A percentile compares a stretch with the other conserved stretches of the same genome.
Conservation (phyloP, 768 basidiomycete species). For the Suillus sp. region DNA sequence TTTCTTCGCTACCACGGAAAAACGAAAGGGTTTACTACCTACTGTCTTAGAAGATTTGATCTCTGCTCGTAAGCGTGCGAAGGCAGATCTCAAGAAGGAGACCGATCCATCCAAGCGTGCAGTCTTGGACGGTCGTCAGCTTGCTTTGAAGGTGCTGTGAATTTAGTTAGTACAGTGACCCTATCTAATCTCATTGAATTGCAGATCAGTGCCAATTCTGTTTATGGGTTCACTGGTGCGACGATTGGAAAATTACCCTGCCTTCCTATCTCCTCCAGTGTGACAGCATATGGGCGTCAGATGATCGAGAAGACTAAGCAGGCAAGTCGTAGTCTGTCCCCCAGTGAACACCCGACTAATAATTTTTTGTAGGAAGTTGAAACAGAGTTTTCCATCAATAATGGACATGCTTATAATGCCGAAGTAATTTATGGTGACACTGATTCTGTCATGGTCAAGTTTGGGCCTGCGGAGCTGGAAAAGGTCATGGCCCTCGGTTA, state of each 20-base stretch:
- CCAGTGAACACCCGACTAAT: slow-evolving; percentile 7
- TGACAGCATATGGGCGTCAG: slow-evolving; percentile 94
- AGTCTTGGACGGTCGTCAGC: slow-evolving; percentile 94
- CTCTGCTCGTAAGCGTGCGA: slow-evolving; percentile 90
- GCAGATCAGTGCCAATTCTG: slow-evolving; percentile 97
- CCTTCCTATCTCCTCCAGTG: slow-evolving; percentile 92
- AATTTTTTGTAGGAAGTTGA: slow-evolving; percentile 72
- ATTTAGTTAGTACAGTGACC: not conserved
- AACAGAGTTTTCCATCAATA: slow-evolving; percentile 78
- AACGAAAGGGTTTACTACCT: slow-evolving; percentile 87
- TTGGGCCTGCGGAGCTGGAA: slow-evolving; percentile 85
- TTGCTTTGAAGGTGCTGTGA: slow-evolving; percentile 81
- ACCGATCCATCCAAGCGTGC: slow-evolving; percentile 97
- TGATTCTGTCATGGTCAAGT: slow-evolving; percentile 98
- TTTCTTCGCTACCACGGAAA: slow-evolving; percentile 72
- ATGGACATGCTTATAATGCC: slow-evolving; percentile 85
- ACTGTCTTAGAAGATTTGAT: slow-evolving; percentile 93
- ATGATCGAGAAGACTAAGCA: slow-evolving; percentile 99
- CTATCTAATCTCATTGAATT: slow-evolving; percentile 6
- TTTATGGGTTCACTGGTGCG: slow-evolving; percentile 98
- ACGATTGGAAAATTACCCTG: slow-evolving; percentile 97
- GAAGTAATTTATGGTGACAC: slow-evolving; percentile 98
- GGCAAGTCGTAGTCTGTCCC: slow-evolving; percentile 39
- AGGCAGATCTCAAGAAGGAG: slow-evolving; percentile 94
- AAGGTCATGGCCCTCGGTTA: slow-evolving; percentile 89